Conservation (phyloP, 2,329 filamentous ascomycete species). For the Ciborinia camelliae region DNA sequence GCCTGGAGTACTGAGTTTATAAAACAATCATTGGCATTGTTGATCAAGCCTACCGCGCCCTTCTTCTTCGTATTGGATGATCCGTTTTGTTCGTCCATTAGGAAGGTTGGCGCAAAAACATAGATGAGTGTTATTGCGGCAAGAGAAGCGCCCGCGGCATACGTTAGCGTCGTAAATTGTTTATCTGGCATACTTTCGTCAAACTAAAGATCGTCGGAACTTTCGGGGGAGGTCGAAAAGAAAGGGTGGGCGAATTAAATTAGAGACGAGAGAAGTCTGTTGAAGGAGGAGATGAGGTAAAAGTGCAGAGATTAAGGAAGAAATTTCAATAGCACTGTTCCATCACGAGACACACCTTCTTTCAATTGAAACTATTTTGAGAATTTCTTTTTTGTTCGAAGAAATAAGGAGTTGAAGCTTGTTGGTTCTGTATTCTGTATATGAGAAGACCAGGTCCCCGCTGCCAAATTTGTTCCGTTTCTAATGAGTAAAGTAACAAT, state of each 20-base stretch:
- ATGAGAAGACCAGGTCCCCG: conserved; percentile 6
- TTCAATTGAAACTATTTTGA: conserved; percentile 2
- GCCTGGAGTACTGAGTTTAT: conserved; percentile 97
- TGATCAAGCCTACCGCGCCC: conserved; percentile 81
- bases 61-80: conserved; percentile 63
- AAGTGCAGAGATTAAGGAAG: neutral
- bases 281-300: conserved; percentile 9
- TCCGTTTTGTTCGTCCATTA: conserved; percentile 73
- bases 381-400: neutral
- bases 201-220: conserved; percentile 4
- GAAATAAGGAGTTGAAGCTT: conserved; percentile 8
- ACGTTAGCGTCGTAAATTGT: conserved; percentile 78
- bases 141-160: conserved; percentile 91
- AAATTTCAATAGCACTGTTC: conserved; percentile 6
- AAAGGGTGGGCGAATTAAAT: conserved; percentile 12
- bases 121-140: conserved; percentile 94
- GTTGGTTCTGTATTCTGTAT: neutral
- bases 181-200: conserved; percentile 68
- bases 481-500: neutral
- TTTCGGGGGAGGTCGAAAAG: conserved; percentile 9
- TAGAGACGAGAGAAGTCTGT: neutral
- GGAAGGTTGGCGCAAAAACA: conserved; percentile 96
- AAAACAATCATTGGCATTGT: conserved; percentile 93
- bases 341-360: conserved; percentile 16
- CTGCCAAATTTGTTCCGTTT: conserved; percentile 4